A percentile compares a stretch with the other conserved stretches of the same genome.
Evolutionary conservation across 225 moss, liverwort and hornwort species (phyloP).

Genomic region (Physcomitrium patens): DNA sequence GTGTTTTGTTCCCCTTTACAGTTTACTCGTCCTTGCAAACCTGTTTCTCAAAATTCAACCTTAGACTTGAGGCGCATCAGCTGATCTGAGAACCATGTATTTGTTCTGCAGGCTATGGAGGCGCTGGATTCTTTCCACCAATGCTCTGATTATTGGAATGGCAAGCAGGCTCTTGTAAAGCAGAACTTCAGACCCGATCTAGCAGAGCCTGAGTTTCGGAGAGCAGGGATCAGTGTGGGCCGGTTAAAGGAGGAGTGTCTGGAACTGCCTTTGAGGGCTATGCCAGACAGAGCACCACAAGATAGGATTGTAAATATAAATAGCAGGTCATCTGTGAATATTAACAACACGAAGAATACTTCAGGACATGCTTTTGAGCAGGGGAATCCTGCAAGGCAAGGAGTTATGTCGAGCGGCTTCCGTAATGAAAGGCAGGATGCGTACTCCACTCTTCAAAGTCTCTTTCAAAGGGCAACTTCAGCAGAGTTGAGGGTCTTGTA

Average conservation of each 20-base stretch:
- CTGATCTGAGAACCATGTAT: constrained; percentile 10
- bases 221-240: constrained; percentile 16
- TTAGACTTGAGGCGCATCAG: not conserved
- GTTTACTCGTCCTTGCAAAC: not conserved
- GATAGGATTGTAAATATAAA: constrained; percentile 39
- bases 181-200: constrained; percentile 27
- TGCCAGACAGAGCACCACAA: constrained; percentile 29
- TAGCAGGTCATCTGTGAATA: constrained; percentile 36
- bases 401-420: constrained; percentile 25
- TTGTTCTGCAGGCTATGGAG: constrained; percentile 49
- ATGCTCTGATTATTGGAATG: constrained; percentile 50
- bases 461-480: constrained; percentile 45
- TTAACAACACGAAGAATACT: constrained; percentile 20
- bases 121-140: constrained; percentile 47
- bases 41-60: not conserved
- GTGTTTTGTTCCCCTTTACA: not conserved
- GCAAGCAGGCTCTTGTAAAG: constrained; percentile 30
- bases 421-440: constrained; percentile 24
- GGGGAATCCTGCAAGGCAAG: constrained; percentile 25
- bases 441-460: constrained; percentile 40
- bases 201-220: constrained; percentile 23
- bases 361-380: constrained; percentile 23
- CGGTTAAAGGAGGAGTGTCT: constrained; percentile 13
- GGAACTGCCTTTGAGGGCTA: constrained; percentile 27
- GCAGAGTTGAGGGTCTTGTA: constrained; percentile 49